Evolutionary conservation across 176 grass and related monocot species (phyloP).

Genomic region (Phoenix roebelenii): DNA sequence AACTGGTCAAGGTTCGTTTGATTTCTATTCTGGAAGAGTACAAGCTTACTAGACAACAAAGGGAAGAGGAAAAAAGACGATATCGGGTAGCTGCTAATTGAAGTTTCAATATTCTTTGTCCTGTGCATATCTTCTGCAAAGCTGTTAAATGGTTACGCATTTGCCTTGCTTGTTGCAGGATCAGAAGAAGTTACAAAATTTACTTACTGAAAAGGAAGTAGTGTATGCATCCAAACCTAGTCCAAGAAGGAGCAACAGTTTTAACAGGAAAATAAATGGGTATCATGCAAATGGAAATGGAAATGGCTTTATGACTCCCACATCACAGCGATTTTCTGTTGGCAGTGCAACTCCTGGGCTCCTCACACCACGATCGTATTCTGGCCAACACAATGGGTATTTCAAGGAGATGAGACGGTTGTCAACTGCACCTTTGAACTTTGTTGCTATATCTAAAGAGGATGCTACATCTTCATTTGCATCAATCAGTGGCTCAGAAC

Average conservation of each 20-base stretch:
- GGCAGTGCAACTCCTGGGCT: slow-evolving; percentile 72
- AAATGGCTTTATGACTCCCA: slow-evolving; percentile 81
- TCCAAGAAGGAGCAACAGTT: slow-evolving; percentile 46
- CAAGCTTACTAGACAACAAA: slow-evolving; percentile 72
- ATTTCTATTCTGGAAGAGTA: slow-evolving; percentile 92
- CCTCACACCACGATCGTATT: slow-evolving; percentile 69
- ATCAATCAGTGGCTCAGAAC: slow-evolving; percentile 67
- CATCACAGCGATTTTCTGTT: slow-evolving; percentile 36
- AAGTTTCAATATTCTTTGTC: no score
- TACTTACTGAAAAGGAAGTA: slow-evolving; percentile 76
- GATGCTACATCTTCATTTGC: slow-evolving; percentile 82
- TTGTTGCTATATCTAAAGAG: slow-evolving; percentile 48
- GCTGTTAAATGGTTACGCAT: no score
- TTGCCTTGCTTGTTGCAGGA: slow-evolving; percentile 30
- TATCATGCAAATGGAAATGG: slow-evolving; percentile 47
- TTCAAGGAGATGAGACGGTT: slow-evolving; percentile 52
- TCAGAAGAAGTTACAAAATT: slow-evolving; percentile 72
- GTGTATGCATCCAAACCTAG: slow-evolving; percentile 72
- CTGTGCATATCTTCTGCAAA: no score
- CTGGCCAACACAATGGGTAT: slow-evolving; percentile 53
- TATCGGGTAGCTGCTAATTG: slow-evolving; percentile 39
- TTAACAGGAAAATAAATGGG: slow-evolving; percentile 47
- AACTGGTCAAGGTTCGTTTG: slow-evolving; percentile 51
- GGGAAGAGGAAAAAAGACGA: slow-evolving; percentile 70
- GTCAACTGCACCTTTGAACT: slow-evolving; percentile 40